phyloP scores from a whole-genome alignment of 164 flowering plant genomes.

The Piper betle region DNA sequence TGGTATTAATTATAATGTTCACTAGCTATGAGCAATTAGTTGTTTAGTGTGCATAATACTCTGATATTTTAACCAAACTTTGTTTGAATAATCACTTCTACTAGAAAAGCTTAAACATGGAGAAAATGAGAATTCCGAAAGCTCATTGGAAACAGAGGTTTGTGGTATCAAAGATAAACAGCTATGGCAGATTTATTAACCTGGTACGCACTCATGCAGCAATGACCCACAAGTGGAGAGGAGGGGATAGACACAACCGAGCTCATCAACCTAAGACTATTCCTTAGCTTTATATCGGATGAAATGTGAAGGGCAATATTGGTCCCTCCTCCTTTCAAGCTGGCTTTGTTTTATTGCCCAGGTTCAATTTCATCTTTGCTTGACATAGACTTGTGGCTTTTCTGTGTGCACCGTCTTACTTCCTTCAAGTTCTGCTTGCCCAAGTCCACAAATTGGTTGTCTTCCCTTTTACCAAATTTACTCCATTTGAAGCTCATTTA shows the following conservation, averaged over 20 bases:
- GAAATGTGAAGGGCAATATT: background rate
- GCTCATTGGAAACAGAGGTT: too few species aligned
- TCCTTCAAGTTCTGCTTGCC: background rate
- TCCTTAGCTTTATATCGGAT: background rate
- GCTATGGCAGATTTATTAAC: too few species aligned
- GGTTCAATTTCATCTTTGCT: background rate
- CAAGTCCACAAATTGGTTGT: background rate
- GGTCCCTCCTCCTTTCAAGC: background rate
- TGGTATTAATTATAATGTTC: too few species aligned
- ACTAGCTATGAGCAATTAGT: too few species aligned
- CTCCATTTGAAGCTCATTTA: background rate
- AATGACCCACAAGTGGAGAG: background rate
- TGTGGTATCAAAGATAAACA: too few species aligned
- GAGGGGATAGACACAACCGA: conserved; percentile 2
- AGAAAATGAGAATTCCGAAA: too few species aligned
- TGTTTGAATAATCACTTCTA: too few species aligned
- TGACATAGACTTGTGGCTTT: background rate
- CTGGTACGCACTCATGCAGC: too few species aligned
- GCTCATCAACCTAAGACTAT: conserved; percentile 8
- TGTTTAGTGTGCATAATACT: too few species aligned
- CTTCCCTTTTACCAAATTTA: background rate
- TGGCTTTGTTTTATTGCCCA: conserved; percentile 7
- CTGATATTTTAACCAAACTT: too few species aligned
- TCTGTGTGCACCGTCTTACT: background rate
- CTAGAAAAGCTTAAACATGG: too few species aligned